These are phyloP conservation scores for Streptanthus diversifolius DNA, from an alignment of 345 rosid genomes.

Conservation along the genomic window DNA sequence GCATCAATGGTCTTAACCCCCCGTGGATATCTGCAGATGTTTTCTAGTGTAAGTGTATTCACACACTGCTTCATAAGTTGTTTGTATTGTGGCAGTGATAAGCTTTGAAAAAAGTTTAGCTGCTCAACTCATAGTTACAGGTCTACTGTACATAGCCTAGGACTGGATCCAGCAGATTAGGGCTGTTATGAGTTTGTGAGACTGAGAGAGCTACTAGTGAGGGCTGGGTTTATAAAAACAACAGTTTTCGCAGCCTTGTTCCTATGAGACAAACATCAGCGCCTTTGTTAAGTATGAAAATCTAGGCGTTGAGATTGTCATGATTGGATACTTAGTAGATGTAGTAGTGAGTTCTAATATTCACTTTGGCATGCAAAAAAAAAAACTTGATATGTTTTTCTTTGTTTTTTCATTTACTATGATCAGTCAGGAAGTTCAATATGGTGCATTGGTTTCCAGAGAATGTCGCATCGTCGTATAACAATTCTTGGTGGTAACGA, in stretches of 20 bases:
- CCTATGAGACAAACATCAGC: neutral
- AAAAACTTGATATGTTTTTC: neutral
- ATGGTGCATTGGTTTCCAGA: constrained; percentile 93
- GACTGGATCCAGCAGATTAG: neutral
- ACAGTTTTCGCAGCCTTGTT: neutral
- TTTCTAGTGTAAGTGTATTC: constrained; percentile 59
- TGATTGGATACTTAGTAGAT: neutral
- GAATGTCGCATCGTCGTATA: constrained; percentile 55
- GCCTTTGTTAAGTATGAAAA: neutral
- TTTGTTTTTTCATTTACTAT: neutral
- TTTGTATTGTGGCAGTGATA: neutral
- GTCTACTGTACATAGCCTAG: neutral
- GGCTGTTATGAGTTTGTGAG: neutral
- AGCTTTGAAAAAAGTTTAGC: neutral
- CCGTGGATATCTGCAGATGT: constrained; percentile 70
- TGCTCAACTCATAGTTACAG: neutral
- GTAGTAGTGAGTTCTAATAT: neutral
- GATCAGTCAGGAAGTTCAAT: constrained; percentile 61
- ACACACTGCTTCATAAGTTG: neutral
- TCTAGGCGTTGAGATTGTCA: neutral
- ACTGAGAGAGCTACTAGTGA: neutral
- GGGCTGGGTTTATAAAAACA: neutral
- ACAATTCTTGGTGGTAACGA: constrained; percentile 86
- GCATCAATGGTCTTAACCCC: constrained; percentile 69
- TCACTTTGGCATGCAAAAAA: neutral